A percentile compares a stretch with the other conserved stretches of the same genome.
phyloP scores from a whole-genome alignment of 192 early-diverging fungal genomes.

The Pilaira anomala region DNA sequence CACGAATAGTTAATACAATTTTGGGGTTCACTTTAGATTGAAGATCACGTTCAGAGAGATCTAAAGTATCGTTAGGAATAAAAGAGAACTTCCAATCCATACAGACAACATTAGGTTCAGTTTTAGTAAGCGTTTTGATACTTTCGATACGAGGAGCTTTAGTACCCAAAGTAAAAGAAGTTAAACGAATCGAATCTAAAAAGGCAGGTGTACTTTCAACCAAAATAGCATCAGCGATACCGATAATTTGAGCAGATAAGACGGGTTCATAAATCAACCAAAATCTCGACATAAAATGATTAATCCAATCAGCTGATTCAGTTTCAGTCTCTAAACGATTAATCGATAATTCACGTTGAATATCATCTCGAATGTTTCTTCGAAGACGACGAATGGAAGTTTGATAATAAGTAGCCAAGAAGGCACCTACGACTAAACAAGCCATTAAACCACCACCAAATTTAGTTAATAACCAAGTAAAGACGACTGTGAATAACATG shows the following conservation, averaged over 20 bases:
- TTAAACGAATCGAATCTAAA: slow-evolving; percentile 71
- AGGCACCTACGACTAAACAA: slow-evolving; percentile 40
- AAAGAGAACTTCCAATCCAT: slow-evolving; percentile 93
- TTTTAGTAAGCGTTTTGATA: slow-evolving; percentile 69
- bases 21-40: slow-evolving; percentile 79
- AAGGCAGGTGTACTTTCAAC: slow-evolving; percentile 75
- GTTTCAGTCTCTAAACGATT: slow-evolving; percentile 44
- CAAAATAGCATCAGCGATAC: slow-evolving; percentile 70
- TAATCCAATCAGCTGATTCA: slow-evolving; percentile 87
- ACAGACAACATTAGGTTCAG: slow-evolving; percentile 70
- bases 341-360: slow-evolving; percentile 60
- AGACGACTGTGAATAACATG: slow-evolving; percentile 31
- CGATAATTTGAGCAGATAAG: slow-evolving; percentile 70
- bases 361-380: slow-evolving; percentile 65
- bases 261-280: slow-evolving; percentile 91
- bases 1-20: slow-evolving; percentile 78
- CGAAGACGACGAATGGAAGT: slow-evolving; percentile 68
- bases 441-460: slow-evolving; percentile 37
- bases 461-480: slow-evolving; percentile 33
- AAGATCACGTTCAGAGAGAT: slow-evolving; percentile 65
- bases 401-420: slow-evolving; percentile 66
- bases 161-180: slow-evolving; percentile 74
- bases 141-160: slow-evolving; percentile 71
- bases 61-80: slow-evolving; percentile 75
- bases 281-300: slow-evolving; percentile 75